A percentile compares a stretch with the other conserved stretches of the same genome.
These are phyloP conservation scores for Neofusicoccum kwambonambiense DNA, from an alignment of 2,329 filamentous ascomycete genomes.

Conservation along the genomic window DNA sequence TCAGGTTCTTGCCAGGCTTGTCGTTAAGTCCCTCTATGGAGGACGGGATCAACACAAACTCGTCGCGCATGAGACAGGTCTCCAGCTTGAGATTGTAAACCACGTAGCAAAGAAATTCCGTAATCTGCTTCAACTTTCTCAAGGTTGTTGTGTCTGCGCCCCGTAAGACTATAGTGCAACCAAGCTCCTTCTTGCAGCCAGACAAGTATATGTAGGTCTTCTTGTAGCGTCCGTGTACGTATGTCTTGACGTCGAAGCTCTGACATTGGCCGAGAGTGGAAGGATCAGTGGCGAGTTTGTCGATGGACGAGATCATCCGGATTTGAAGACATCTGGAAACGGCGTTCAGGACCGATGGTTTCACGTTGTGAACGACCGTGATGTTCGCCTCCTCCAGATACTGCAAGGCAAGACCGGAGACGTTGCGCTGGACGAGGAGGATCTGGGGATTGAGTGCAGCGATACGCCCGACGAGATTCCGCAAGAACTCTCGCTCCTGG, in stretches of 20 bases:
- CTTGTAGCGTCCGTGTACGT: constrained; percentile 77
- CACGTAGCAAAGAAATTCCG: constrained; percentile 98
- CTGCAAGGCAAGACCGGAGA: constrained; percentile 86
- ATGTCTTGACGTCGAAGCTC: constrained; percentile 94
- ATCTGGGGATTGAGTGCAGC: constrained; percentile 80
- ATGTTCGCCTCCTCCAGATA: constrained; percentile 86
- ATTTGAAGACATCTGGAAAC: constrained; percentile 91
- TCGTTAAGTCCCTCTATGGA: constrained; percentile 44
- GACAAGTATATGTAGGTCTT: constrained; percentile 97
- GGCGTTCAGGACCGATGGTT: constrained; percentile 90
- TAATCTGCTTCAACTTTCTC: constrained; percentile 82
- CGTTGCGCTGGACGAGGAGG: constrained; percentile 86
- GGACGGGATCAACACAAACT: constrained; percentile 79
- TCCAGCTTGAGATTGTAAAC: constrained; percentile 97
- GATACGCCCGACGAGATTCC: constrained; percentile 89
- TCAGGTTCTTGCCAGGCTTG: neutral
- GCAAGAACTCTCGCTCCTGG: constrained; percentile 90
- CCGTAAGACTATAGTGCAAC: constrained; percentile 89
- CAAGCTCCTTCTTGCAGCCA: constrained; percentile 83
- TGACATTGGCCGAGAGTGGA: constrained; percentile 77
- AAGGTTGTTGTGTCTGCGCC: constrained; percentile 73
- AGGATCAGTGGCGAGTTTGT: constrained; percentile 78
- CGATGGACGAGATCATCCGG: constrained; percentile 88
- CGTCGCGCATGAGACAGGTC: constrained; percentile 89
- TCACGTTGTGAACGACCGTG: constrained; percentile 94